Evolutionary conservation across 768 basidiomycete genomes (phyloP).

Genomic region (Paxillus involutus): DNA sequence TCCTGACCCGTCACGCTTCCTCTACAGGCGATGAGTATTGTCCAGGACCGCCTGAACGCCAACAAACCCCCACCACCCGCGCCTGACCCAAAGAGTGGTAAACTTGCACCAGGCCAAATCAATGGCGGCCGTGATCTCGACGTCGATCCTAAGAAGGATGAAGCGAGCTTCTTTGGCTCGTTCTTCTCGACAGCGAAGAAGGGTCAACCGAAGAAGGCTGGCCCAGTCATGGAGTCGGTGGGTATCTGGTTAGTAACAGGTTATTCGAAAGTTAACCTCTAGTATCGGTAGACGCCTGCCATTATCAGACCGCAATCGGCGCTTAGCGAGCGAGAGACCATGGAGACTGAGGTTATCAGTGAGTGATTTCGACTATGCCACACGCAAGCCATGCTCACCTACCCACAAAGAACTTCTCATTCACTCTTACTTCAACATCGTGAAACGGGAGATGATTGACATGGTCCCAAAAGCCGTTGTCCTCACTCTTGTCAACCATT

Average conservation of each 20-base stretch:
- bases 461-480: conserved; percentile 98
- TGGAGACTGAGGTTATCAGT: conserved; percentile 99
- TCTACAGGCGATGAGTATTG: conserved; percentile 80
- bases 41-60: conserved; percentile 80
- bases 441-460: conserved; percentile 99
- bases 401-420: conserved; percentile 79
- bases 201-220: conserved; percentile 64
- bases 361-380: conserved; percentile 32
- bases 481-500: conserved; percentile 85
- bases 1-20: conserved; percentile 5
- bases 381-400: not conserved
- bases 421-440: conserved; percentile 95
- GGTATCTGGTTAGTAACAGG: conserved; percentile 12
- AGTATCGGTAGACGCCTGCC: conserved; percentile 62
- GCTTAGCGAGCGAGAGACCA: conserved; percentile 89
- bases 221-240: conserved; percentile 58
- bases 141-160: conserved; percentile 85
- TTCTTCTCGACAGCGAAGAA: conserved; percentile 81
- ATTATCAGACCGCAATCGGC: conserved; percentile 89
- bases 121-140: conserved; percentile 97
- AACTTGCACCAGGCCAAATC: conserved; percentile 56
- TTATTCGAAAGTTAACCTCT: conserved; percentile 11
- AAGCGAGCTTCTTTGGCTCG: conserved; percentile 89
- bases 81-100: conserved; percentile 69
- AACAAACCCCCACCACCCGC: conserved; percentile 61